Percentiles rank a stretch among this genome's conserved stretches.
Conservation (phyloP, 2,329 filamentous ascomycete genomes). For the Hypoxylon sp. region DNA sequence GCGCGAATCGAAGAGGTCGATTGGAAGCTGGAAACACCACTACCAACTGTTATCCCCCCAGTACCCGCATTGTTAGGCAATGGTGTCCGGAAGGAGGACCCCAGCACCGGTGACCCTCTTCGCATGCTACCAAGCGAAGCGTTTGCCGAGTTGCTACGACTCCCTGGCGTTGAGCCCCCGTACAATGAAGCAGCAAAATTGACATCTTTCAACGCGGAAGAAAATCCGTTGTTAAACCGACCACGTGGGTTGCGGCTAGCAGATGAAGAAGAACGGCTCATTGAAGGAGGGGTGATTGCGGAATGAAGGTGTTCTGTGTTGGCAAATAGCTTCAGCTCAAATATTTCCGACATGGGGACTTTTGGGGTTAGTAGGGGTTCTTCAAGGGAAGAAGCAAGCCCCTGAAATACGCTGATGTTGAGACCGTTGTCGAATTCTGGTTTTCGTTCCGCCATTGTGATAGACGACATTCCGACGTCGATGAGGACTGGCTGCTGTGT, state of each 20-base stretch:
- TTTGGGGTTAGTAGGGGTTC: constrained; percentile 44
- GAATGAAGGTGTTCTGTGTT: constrained; percentile 80
- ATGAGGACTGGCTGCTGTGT: constrained; percentile 92
- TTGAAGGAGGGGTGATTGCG: constrained; percentile 54
- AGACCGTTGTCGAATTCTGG: constrained; percentile 60
- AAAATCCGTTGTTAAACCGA: constrained; percentile 58
- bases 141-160: constrained; percentile 64
- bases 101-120: constrained; percentile 48
- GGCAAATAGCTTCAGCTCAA: constrained; percentile 81
- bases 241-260: constrained; percentile 56
- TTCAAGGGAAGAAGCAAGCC: constrained; percentile 50
- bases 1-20: constrained; percentile 55
- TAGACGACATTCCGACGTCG: constrained; percentile 89
- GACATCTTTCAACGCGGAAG: constrained; percentile 53
- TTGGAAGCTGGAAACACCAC: constrained; percentile 48
- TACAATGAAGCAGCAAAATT: constrained; percentile 53
- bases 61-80: constrained; percentile 48
- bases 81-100: constrained; percentile 47
- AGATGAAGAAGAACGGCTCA: constrained; percentile 54
- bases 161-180: constrained; percentile 59
- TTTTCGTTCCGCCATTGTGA: constrained; percentile 87
- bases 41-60: constrained; percentile 60
- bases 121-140: constrained; percentile 58
- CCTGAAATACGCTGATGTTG: constrained; percentile 47
- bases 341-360: constrained; percentile 71